Percentiles rank a stretch among this genome's conserved stretches.
These are phyloP conservation scores for Spinellus fusiger DNA, from an alignment of 192 early-diverging fungal species.

Conservation along the genomic window DNA sequence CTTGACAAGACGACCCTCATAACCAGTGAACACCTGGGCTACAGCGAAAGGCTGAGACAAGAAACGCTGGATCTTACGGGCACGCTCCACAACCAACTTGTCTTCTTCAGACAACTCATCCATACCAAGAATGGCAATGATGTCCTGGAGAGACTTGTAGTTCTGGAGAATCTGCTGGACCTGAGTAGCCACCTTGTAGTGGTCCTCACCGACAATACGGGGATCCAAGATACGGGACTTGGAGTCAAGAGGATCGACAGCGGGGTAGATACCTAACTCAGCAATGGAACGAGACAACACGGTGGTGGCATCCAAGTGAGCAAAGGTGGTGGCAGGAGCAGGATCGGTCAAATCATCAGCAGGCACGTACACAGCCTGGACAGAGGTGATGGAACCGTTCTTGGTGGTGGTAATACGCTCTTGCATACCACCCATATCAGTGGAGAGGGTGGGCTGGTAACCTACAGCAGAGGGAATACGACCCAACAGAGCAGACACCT, in stretches of 20 bases:
- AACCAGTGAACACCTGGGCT: constrained; percentile 96
- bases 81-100: constrained; percentile 89
- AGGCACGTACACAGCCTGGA: constrained; percentile 97
- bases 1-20: constrained; percentile 88
- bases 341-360: constrained; percentile 99
- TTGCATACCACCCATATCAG: constrained; percentile 99
- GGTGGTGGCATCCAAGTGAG: constrained; percentile 98
- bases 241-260: constrained; percentile 92
- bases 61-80: constrained; percentile 99
- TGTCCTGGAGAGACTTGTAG: constrained; percentile 99
- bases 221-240: constrained; percentile 98
- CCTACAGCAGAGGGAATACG: constrained; percentile 99
- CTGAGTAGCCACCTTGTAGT: constrained; percentile 91
- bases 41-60: constrained; percentile 98
- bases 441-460: constrained; percentile 98
- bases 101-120: constrained; percentile 97
- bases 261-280: constrained; percentile 99
- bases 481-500: constrained; percentile 97
- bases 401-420: constrained; percentile 99
- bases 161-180: constrained; percentile 96
- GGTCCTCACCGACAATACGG: constrained; percentile 92
- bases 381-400: constrained; percentile 99
- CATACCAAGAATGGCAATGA: constrained; percentile 99
- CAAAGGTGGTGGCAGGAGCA: constrained; percentile 98
- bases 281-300: constrained; percentile 98